phyloP scores from a whole-genome alignment of 768 basidiomycete genomes.

The Agrocybe chaxingu region DNA sequence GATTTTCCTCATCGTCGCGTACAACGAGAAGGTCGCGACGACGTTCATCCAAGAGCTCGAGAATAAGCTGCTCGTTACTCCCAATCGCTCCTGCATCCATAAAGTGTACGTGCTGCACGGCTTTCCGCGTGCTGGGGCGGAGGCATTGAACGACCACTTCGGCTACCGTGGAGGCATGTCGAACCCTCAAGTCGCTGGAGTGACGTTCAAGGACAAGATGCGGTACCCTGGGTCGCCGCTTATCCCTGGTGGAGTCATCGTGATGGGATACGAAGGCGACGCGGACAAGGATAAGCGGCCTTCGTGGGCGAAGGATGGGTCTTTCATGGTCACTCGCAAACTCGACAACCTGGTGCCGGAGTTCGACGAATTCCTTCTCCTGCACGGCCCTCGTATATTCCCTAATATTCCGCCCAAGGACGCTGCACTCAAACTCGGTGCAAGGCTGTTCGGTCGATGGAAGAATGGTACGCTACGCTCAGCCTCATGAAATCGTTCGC shows the following conservation, averaged over 20 bases:
- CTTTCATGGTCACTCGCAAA: constrained; percentile 32
- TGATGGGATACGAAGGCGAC: constrained; percentile 33
- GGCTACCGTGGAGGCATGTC: too few relatives aligned
- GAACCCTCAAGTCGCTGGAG: too few relatives aligned
- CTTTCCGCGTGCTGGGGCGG: too few relatives aligned
- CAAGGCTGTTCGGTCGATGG: constrained; percentile 26
- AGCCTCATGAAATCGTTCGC: neutral
- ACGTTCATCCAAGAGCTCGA: too few relatives aligned
- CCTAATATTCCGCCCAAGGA: constrained; percentile 8
- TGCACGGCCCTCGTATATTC: neutral
- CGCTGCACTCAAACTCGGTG: constrained; percentile 22
- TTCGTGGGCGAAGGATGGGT: constrained; percentile 29
- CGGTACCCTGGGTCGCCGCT: too few relatives aligned
- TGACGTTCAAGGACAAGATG: too few relatives aligned
- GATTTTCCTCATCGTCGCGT: too few relatives aligned
- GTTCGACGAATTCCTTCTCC: constrained; percentile 18
- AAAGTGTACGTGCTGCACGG: too few relatives aligned
- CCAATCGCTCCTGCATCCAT: too few relatives aligned
- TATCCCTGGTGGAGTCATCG: constrained; percentile 20
- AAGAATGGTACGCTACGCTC: constrained; percentile 2
- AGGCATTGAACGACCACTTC: too few relatives aligned
- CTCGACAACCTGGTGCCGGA: constrained; percentile 28
- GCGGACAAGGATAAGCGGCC: constrained; percentile 21
- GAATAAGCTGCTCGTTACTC: too few relatives aligned
- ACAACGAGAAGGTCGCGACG: too few relatives aligned